Base-by-base conservation (phyloP, 2,329 filamentous ascomycete species). In the Cladophialophora immunda region DNA sequence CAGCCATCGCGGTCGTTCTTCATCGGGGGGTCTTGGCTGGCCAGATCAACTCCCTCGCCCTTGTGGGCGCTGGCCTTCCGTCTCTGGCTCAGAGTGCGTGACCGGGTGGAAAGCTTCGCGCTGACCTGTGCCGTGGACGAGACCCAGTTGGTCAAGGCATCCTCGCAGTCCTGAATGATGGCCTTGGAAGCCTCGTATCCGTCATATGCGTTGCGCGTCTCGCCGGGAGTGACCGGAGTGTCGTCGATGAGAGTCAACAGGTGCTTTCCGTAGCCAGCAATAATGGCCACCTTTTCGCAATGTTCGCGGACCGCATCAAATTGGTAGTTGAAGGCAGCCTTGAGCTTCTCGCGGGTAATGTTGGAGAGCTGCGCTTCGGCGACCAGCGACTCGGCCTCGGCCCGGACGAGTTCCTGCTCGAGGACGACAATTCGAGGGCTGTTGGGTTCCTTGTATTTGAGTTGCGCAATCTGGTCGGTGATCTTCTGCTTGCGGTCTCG, bases 401-500 rank as follows among this genome's bases (percentile, higher is more conserved):
- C 95, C 75, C 95, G 94, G 74, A 99, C 95, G 66, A 99, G 92
- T 81, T 99, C 95, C 81, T 99, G 95, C 83, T 99, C 95, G 63
- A 99, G 90, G 47, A 99, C 94, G 65, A 97, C 93, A 74, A 99
- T 97, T 83, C 93, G 95, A 71, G 94, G 94, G 38, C 94, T 97
- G 84, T 97, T 97, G 73, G 95, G 95, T 81, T 99, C 95, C 85
- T 99, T 99, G 89, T 98, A 99, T 82, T 99, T 99, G 75, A 99
- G 88, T 81, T 98, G 94, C 58, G 95, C 94, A 75, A 99, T 99
- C 79, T 98, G 93, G 79, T 99, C 95, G 75, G 93, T 97, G 77
- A 99, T 98, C 84, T 98, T 99, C 81, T 98, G 94, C 85, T 99
- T 99, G 95, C 95, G 92, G 82, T 99, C 95, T 82, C 95, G 89